Base-by-base conservation (phyloP, 805 yeast genomes). In the Cyberlindnera xylosilytica region DNA sequence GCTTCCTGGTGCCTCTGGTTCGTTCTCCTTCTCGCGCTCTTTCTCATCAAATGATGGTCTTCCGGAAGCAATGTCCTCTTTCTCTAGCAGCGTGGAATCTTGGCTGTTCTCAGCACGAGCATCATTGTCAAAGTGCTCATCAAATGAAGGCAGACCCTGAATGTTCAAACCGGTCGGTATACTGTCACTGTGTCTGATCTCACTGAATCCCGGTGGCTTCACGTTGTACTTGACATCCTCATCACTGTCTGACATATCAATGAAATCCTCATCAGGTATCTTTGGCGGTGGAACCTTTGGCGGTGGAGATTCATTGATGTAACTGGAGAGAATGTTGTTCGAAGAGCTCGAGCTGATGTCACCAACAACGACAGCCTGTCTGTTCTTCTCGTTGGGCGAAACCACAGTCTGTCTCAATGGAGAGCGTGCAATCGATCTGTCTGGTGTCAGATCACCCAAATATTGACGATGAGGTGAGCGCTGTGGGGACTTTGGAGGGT, bases 321-420 rank as follows among this genome's bases (percentile, higher is more conserved):
- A 56, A 26, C 46, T 52, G 15, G 58, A 49, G 4, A 56, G 26
- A 10, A 54, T 50, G 34, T 54, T 57, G 26, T 28, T 48, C 6
- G 60, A 53, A 12, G 58, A 53, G 10, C 49, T 43, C 2, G 59
- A 52, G 11, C 57, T 51, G 11, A 49, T 13, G n/a, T 43, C 44
- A 17, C 53, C 60, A 15, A 56, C 23, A 3, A 57, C 52, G n/a
- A 48, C 49, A 1, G 54, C 62, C 29, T 56, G 51, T 39, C 62
- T 47, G 28, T 57, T 53, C 15, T 51, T 51, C 10, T 47, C 51
- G 29, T 47, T 50, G 9, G 59, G 57, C 5, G 58, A 51, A 17
- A 41, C 34, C 3, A 37, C 22, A 7, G 41, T 26, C 17, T 52
- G 47, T 36, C 53, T 47, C 34, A 52, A 24, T 3, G 60, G 60